Evolutionary conservation across 345 rosid species (phyloP).

Genomic region (Gossypium sturtianum): DNA sequence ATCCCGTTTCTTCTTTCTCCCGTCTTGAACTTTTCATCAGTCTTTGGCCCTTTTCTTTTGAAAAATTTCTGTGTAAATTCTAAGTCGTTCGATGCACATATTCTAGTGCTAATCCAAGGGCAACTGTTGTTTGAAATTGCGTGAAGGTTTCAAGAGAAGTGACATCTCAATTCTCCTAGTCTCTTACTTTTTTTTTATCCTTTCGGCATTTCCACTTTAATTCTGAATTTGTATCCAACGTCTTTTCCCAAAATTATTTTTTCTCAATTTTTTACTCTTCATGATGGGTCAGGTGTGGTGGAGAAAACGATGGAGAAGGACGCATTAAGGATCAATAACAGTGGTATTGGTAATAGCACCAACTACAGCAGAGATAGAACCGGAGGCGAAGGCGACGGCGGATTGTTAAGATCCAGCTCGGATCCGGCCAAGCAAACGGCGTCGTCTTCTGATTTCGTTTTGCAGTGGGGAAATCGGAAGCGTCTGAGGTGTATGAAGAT

Average conservation of each 20-base stretch:
- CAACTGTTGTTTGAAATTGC: constrained; percentile 2
- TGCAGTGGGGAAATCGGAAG: constrained; percentile 78
- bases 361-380: constrained; percentile 18
- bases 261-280: not conserved
- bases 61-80: not conserved
- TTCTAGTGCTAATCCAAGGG: not conserved
- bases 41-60: not conserved
- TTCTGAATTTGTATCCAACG: not conserved
- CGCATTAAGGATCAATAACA: constrained; percentile 24
- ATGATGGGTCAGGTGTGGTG: constrained; percentile 26
- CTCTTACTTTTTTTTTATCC: not conserved
- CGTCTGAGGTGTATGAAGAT: constrained; percentile 71
- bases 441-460: constrained; percentile 44
- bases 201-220: not conserved
- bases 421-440: constrained; percentile 28
- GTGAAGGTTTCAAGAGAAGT: not conserved
- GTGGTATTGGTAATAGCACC: constrained; percentile 14
- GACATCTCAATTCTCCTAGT: not conserved
- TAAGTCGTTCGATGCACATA: constrained; percentile 1
- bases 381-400: constrained; percentile 18
- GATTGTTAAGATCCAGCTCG: constrained; percentile 33
- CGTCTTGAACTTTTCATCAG: not conserved
- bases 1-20: not conserved
- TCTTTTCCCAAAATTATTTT: not conserved
- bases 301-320: constrained; percentile 45